Conservation (phyloP, 2,329 filamentous ascomycete genomes). For the Xylariales sp. region DNA sequence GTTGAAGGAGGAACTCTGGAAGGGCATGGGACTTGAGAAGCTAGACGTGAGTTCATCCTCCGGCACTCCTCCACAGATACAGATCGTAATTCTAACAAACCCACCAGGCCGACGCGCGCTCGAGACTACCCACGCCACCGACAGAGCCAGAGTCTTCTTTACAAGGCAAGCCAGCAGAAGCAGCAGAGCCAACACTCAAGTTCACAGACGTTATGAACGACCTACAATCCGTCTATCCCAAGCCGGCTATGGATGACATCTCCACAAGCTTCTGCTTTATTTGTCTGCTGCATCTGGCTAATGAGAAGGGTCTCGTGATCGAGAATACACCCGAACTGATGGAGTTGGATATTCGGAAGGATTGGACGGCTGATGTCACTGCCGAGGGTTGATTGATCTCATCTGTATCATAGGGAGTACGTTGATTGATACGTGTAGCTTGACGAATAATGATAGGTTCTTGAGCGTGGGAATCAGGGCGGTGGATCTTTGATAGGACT, state of each 20-base stretch:
- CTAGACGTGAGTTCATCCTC: conserved; percentile 39
- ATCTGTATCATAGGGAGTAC: no score
- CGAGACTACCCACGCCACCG: conserved; percentile 25
- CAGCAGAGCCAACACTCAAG: conserved; percentile 57
- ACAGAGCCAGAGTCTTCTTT: conserved; percentile 20
- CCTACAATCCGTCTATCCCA: conserved; percentile 79
- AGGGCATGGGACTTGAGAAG: conserved; percentile 55
- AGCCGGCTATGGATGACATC: conserved; percentile 84
- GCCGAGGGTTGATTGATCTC: conserved; percentile 25
- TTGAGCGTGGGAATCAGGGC: no score
- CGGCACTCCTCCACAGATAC: conserved; percentile 4
- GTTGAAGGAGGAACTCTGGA: conserved; percentile 68
- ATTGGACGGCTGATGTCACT: conserved; percentile 55
- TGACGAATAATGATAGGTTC: no score
- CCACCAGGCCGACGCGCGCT: conserved; percentile 21
- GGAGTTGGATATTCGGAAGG: conserved; percentile 58
- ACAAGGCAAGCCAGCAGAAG: conserved; percentile 11
- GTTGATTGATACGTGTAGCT: no score
- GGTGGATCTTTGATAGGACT: no score
- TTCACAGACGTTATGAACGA: conserved; percentile 93
- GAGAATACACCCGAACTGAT: conserved; percentile 55
- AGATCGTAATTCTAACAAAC: not conserved
- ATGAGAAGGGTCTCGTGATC: conserved; percentile 84
- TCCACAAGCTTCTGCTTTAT: conserved; percentile 94
- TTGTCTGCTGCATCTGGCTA: conserved; percentile 82